These are phyloP conservation scores for Cytospora piceicola DNA, from an alignment of 2,329 filamentous ascomycete genomes.

Conservation along the genomic window DNA sequence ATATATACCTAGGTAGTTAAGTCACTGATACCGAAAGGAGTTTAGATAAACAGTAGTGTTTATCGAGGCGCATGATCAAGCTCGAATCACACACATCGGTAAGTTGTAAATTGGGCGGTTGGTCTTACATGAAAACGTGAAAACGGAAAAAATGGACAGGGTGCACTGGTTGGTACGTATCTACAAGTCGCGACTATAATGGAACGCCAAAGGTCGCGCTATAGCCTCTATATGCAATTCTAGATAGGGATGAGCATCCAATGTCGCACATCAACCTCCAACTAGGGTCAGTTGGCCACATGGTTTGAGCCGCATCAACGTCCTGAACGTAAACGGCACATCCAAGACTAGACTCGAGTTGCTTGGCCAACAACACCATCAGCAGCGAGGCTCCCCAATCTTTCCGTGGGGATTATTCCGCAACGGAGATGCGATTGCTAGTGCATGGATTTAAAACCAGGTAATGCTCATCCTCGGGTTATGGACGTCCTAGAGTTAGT, in stretches of 20 bases:
- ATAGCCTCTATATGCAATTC: slow-evolving; percentile 14
- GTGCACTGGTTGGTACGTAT: slow-evolving; percentile 15
- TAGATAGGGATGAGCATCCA: slow-evolving; percentile 22
- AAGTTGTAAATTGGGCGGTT: neutral
- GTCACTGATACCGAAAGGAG: neutral
- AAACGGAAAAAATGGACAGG: slow-evolving; percentile 25
- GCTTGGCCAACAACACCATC: neutral
- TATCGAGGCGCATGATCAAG: slow-evolving; percentile 7
- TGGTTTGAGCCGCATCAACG: slow-evolving; percentile 32
- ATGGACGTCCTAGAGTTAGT: slow-evolving; percentile 17
- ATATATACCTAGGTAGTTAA: neutral
- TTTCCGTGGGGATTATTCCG: neutral
- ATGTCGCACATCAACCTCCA: slow-evolving; percentile 27
- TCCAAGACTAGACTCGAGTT: neutral
- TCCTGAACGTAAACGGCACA: slow-evolving; percentile 7
- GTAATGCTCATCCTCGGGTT: slow-evolving; percentile 14
- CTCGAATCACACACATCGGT: slow-evolving; percentile 11
- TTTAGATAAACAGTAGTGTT: neutral
- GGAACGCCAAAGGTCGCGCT: slow-evolving; percentile 4
- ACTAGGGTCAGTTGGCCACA: slow-evolving; percentile 27
- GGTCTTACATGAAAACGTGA: slow-evolving; percentile 24
- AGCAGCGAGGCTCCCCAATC: neutral
- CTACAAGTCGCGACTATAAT: neutral
- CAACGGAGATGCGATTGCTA: neutral
- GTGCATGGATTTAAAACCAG: neutral